These are phyloP conservation scores for Dendrothele bispora DNA, from an alignment of 768 basidiomycete genomes.

Conservation along the genomic window DNA sequence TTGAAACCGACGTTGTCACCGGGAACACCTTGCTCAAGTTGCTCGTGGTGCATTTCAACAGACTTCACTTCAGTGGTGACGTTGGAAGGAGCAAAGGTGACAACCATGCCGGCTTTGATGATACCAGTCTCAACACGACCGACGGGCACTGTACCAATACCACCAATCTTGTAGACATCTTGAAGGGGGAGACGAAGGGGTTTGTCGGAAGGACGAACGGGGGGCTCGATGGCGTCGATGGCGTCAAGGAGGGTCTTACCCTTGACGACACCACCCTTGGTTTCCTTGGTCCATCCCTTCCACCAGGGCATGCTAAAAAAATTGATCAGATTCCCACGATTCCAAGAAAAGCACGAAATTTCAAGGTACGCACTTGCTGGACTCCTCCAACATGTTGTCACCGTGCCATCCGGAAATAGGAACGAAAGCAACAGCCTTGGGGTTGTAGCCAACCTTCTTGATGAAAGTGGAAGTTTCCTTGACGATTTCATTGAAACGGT, in stretches of 20 bases:
- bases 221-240: conserved; percentile 99
- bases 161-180: conserved; percentile 99
- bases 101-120: conserved; percentile 99
- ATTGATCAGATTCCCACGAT: background rate
- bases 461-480: conserved; percentile 98
- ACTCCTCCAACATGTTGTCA: conserved; percentile 99
- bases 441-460: conserved; percentile 99
- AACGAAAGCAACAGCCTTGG: conserved; percentile 96
- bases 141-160: conserved; percentile 99
- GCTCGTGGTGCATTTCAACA: conserved; percentile 99
- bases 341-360: no score
- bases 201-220: conserved; percentile 95
- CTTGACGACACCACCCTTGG: conserved; percentile 89
- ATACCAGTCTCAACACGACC: conserved; percentile 99
- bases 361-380: conserved; percentile 82
- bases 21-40: conserved; percentile 89
- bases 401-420: conserved; percentile 99
- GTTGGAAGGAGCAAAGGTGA: conserved; percentile 93
- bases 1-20: conserved; percentile 99
- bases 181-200: conserved; percentile 99
- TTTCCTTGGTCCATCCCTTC: conserved; percentile 99
- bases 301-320: conserved; percentile 91
- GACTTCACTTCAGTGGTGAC: conserved; percentile 99
- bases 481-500: conserved; percentile 99
- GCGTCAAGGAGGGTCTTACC: conserved; percentile 99